A percentile compares a stretch with the other conserved stretches of the same genome.
Conservation (phyloP, 176 grass and related monocot genomes). For the Chloris gayana region DNA sequence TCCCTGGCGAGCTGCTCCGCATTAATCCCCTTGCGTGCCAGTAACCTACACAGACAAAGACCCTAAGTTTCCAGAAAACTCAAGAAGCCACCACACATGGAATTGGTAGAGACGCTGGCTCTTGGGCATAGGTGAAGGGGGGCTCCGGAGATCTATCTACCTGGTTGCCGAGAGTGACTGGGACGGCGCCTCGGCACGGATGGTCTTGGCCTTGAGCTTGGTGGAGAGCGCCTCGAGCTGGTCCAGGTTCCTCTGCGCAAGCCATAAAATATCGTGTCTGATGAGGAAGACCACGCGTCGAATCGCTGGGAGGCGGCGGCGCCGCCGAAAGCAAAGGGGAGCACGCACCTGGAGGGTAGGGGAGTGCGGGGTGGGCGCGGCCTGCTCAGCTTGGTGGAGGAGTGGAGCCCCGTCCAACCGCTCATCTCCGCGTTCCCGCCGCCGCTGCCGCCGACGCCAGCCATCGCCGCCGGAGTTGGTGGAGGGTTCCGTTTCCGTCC, state of each 20-base stretch:
- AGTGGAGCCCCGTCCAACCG: constrained; percentile 85
- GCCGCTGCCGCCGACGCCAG: constrained; percentile 35
- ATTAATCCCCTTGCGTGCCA: constrained; percentile 95
- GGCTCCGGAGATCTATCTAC: background rate
- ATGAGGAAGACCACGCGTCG: background rate
- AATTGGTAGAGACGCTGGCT: background rate
- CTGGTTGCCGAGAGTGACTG: constrained; percentile 76
- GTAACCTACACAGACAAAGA: constrained; percentile 64
- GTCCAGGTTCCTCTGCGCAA: constrained; percentile 82
- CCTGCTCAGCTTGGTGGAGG: constrained; percentile 92
- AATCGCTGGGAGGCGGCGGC: background rate
- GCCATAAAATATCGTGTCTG: constrained; percentile 11
- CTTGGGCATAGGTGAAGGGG: background rate
- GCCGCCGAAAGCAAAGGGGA: background rate
- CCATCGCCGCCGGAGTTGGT: constrained; percentile 47
- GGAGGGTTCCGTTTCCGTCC: constrained; percentile 37
- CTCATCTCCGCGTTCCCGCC: constrained; percentile 73
- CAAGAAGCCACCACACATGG: background rate
- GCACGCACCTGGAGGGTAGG: constrained; percentile 73
- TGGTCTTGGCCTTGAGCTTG: constrained; percentile 96
- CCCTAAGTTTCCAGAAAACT: constrained; percentile 34
- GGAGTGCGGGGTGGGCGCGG: constrained; percentile 74
- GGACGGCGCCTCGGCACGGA: constrained; percentile 78
- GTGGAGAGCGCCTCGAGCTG: constrained; percentile 94
- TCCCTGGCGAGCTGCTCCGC: constrained; percentile 84